Conservation (phyloP, 2,329 filamentous ascomycete species). For the Aspergillus fumigatus region DNA sequence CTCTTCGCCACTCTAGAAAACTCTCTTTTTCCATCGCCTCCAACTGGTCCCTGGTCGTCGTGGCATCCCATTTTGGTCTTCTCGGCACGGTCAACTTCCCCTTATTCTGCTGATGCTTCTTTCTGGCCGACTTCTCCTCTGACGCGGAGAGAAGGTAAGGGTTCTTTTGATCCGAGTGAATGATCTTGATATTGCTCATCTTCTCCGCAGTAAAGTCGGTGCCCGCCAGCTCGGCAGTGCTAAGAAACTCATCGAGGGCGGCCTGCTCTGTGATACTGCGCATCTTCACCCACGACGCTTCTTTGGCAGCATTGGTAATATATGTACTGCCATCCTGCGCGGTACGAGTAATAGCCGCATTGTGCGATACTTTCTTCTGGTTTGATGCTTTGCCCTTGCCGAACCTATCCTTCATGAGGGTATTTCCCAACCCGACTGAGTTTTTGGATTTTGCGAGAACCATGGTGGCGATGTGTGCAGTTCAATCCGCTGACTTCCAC, state of each 20-base stretch:
- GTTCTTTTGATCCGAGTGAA: slow-evolving; percentile 93
- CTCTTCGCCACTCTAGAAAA: slow-evolving; percentile 82
- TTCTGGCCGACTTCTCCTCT: slow-evolving; percentile 72
- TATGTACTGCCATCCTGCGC: slow-evolving; percentile 81
- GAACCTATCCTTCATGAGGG: slow-evolving; percentile 98
- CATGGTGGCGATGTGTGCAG: slow-evolving; percentile 46
- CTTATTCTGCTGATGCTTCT: slow-evolving; percentile 79
- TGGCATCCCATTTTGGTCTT: slow-evolving; percentile 80
- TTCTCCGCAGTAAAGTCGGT: slow-evolving; percentile 99
- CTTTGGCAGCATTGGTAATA: slow-evolving; percentile 82
- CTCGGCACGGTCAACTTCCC: slow-evolving; percentile 80
- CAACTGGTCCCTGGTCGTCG: slow-evolving; percentile 77
- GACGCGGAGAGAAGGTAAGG: slow-evolving; percentile 81
- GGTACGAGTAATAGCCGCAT: slow-evolving; percentile 63
- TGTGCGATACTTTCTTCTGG: slow-evolving; percentile 66
- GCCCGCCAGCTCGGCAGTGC: slow-evolving; percentile 91
- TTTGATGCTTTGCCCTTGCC: slow-evolving; percentile 84
- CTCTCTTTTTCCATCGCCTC: slow-evolving; percentile 74
- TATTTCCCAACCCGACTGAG: slow-evolving; percentile 88
- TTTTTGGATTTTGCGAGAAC: slow-evolving; percentile 90
- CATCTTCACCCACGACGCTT: slow-evolving; percentile 99
- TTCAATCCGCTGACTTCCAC: neutral
- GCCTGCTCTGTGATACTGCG: slow-evolving; percentile 96
- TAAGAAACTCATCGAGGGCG: slow-evolving; percentile 92
- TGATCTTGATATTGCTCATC: slow-evolving; percentile 98